A percentile compares a stretch with the other conserved stretches of the same genome.
These are phyloP conservation scores for Porcisia deanei DNA, from an alignment of 208 protist genomes.

Conservation along the genomic window DNA sequence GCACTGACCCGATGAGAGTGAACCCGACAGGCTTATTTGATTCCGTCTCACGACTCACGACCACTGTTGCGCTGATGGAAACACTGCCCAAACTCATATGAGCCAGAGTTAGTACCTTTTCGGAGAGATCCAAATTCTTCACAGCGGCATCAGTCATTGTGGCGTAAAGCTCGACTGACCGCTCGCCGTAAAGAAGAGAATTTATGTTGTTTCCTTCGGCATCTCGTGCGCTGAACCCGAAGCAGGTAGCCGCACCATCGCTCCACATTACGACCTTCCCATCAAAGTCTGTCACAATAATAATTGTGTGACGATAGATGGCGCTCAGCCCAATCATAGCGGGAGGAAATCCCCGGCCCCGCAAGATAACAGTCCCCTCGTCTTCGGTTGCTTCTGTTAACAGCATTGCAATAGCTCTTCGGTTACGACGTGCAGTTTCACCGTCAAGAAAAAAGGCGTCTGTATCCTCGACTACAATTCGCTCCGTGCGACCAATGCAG, in stretches of 20 bases:
- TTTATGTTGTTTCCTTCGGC: slow-evolving; percentile 61
- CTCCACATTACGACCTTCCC: slow-evolving; percentile 58
- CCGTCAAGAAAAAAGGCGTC: slow-evolving; percentile 29
- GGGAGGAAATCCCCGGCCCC: slow-evolving; percentile 34
- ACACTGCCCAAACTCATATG: slow-evolving; percentile 58
- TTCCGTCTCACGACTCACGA: slow-evolving; percentile 34
- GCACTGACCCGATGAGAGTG: slow-evolving; percentile 57
- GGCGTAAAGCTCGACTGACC: slow-evolving; percentile 55
- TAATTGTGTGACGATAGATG: slow-evolving; percentile 44
- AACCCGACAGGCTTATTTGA: slow-evolving; percentile 47
- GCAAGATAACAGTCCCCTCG: slow-evolving; percentile 41
- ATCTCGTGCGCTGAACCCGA: slow-evolving; percentile 55
- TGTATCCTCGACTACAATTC: slow-evolving; percentile 1
- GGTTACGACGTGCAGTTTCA: slow-evolving; percentile 29
- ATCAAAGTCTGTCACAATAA: slow-evolving; percentile 52
- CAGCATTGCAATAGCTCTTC: slow-evolving; percentile 34
- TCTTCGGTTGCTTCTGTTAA: slow-evolving; percentile 53
- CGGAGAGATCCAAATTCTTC: slow-evolving; percentile 48
- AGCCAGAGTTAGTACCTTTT: slow-evolving; percentile 46
- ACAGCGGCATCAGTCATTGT: slow-evolving; percentile 57
- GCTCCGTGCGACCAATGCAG: slow-evolving; percentile 9
- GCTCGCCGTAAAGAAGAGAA: slow-evolving; percentile 61
- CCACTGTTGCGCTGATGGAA: slow-evolving; percentile 48
- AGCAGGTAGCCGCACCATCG: slow-evolving; percentile 46
- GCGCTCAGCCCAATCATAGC: slow-evolving; percentile 40